Conservation (phyloP, 2,329 filamentous ascomycete species). For the Neoascochyta sp. region DNA sequence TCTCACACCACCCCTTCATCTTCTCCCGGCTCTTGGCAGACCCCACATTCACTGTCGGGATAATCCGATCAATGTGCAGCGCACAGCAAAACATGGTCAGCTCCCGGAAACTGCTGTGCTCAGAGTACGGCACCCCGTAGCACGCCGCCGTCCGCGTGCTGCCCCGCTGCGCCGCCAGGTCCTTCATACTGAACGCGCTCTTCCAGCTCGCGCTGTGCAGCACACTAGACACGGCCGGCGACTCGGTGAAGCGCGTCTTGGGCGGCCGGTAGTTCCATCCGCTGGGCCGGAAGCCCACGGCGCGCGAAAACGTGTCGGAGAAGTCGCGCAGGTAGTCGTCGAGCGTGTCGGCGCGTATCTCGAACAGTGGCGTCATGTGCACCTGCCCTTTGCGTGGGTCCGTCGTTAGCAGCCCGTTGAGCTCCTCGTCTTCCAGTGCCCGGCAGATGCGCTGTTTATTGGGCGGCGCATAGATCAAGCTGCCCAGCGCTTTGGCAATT, state of each 20-base stretch:
- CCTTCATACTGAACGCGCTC: constrained; percentile 64
- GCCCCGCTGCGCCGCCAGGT: constrained; percentile 78
- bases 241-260: constrained; percentile 58
- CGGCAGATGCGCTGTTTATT: constrained; percentile 80
- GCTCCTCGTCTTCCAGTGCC: constrained; percentile 80
- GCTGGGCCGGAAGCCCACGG: constrained; percentile 87
- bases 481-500: constrained; percentile 78
- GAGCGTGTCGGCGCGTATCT: constrained; percentile 86
- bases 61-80: constrained; percentile 79
- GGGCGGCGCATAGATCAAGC: constrained; percentile 84
- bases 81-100: constrained; percentile 89
- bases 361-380: constrained; percentile 95
- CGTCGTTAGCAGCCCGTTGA: constrained; percentile 71
- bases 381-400: constrained; percentile 85
- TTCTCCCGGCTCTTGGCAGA: constrained; percentile 59
- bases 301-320: constrained; percentile 75
- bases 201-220: constrained; percentile 70
- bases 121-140: constrained; percentile 91
- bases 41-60: constrained; percentile 90
- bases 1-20: constrained; percentile 65
- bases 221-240: constrained; percentile 61
- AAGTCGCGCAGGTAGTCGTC: constrained; percentile 81
- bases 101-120: constrained; percentile 93
- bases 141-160: constrained; percentile 79
- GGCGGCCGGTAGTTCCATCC: constrained; percentile 90